These are phyloP conservation scores for Lachancea fermentati DNA, from an alignment of 805 yeast species.

Conservation along the genomic window DNA sequence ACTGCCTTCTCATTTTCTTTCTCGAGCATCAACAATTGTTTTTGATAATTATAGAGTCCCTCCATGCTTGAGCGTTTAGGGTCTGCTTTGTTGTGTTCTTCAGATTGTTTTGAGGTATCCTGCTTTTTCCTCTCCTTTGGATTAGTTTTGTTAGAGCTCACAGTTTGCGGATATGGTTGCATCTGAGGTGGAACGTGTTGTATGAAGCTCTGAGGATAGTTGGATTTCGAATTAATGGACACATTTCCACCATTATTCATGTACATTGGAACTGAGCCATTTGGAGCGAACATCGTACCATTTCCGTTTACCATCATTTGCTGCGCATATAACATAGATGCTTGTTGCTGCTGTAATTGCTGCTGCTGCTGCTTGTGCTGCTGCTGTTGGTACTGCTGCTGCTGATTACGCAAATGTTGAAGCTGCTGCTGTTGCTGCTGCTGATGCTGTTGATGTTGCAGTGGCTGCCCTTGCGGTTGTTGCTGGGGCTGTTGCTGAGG, in stretches of 20 bases:
- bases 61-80: conserved; percentile 20
- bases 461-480: conserved; percentile 14
- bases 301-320: conserved; percentile 2
- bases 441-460: conserved; percentile 8
- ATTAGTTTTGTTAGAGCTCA: background rate
- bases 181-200: background rate
- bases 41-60: conserved; percentile 78
- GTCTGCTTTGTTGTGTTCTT: conserved; percentile 3
- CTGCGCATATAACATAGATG: background rate
- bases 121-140: conserved; percentile 13
- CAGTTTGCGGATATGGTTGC: background rate
- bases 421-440: conserved; percentile 7
- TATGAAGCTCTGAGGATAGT: conserved; percentile 1
- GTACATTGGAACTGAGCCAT: conserved; percentile 4
- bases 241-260: background rate
- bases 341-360: conserved; percentile 11
- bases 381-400: conserved; percentile 37
- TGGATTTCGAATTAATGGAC: background rate
- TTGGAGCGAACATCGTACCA: background rate
- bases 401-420: conserved; percentile 15
- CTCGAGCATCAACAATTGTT: conserved; percentile 69
- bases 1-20: conserved; percentile 55
- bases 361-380: conserved; percentile 37
- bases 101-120: conserved; percentile 12
- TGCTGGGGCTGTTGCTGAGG: conserved; percentile 11